Evolutionary conservation across 371 early-diverging fungal genomes (phyloP).

Genomic region (Rhizopus delemar): DNA sequence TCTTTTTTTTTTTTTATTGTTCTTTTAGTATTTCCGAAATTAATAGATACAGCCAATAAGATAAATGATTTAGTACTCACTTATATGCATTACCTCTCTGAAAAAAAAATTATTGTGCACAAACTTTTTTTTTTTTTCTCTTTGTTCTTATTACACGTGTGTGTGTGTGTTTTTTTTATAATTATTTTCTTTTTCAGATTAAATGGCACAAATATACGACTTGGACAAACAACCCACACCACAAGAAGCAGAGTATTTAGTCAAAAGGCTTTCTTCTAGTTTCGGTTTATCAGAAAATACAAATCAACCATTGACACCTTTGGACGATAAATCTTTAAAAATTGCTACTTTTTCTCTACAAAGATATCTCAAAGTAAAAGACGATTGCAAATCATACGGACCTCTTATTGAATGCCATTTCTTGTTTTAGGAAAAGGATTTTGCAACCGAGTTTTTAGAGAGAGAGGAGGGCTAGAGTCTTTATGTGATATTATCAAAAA

Average conservation of each 20-base stretch:
- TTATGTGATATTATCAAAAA: conserved; percentile 64
- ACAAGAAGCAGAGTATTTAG: conserved; percentile 42
- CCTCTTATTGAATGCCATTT: no score
- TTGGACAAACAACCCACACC: conserved; percentile 38
- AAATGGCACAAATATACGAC: conserved; percentile 30
- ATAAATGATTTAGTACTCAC: no score
- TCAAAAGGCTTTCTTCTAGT: conserved; percentile 45
- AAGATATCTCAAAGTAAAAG: conserved; percentile 62
- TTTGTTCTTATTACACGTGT: no score
- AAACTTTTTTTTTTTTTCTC: no score
- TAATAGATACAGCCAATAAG: no score
- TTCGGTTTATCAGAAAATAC: conserved; percentile 28
- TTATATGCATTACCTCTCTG: no score
- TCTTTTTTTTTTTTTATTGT: no score
- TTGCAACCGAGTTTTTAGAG: conserved; percentile 68
- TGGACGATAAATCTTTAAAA: conserved; percentile 62
- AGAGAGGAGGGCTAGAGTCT: conserved; percentile 61
- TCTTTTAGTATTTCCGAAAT: no score
- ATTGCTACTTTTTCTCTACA: conserved; percentile 67
- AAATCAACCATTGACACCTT: conserved; percentile 22
- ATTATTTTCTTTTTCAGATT: no score
- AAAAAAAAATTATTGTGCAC: no score
- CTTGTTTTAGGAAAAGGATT: conserved; percentile 63
- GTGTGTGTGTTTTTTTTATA: no score
- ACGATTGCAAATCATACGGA: background rate